phyloP scores from a whole-genome alignment of 805 yeast species.

The Lipomyces mesembrius region DNA sequence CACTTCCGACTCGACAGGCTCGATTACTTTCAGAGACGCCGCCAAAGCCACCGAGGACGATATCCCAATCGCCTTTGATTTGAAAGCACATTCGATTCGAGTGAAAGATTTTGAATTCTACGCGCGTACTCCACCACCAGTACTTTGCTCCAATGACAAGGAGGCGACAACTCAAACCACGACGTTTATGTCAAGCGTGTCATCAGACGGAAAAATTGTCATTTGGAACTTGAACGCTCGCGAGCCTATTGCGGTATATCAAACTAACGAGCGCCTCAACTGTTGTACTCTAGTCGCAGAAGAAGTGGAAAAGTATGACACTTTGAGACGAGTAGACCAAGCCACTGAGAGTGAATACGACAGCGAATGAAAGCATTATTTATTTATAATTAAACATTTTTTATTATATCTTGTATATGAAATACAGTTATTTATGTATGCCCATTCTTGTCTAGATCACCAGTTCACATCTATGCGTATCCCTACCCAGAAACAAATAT shows the following conservation, averaged over 20 bases:
- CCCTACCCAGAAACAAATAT: constrained; percentile 28
- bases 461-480: constrained; percentile 13
- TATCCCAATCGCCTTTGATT: constrained; percentile 51
- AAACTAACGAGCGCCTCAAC: constrained; percentile 87
- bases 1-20: constrained; percentile 74
- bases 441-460: constrained; percentile 11
- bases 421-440: not conserved
- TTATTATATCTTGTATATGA: not conserved
- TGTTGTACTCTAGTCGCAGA: constrained; percentile 78
- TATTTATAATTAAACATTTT: not conserved
- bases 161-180: constrained; percentile 32
- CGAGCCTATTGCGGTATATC: constrained; percentile 89
- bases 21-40: constrained; percentile 59
- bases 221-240: constrained; percentile 75
- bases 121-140: constrained; percentile 18
- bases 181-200: constrained; percentile 73
- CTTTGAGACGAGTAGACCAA: constrained; percentile 6
- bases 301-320: constrained; percentile 62
- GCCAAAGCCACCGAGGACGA: constrained; percentile 38
- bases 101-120: constrained; percentile 73
- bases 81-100: constrained; percentile 83
- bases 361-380: constrained; percentile 11
- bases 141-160: not conserved
- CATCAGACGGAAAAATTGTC: constrained; percentile 92
- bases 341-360: constrained; percentile 21